phyloP scores from a whole-genome alignment of 257 asterid genomes.

The Coffea eugenioides region DNA sequence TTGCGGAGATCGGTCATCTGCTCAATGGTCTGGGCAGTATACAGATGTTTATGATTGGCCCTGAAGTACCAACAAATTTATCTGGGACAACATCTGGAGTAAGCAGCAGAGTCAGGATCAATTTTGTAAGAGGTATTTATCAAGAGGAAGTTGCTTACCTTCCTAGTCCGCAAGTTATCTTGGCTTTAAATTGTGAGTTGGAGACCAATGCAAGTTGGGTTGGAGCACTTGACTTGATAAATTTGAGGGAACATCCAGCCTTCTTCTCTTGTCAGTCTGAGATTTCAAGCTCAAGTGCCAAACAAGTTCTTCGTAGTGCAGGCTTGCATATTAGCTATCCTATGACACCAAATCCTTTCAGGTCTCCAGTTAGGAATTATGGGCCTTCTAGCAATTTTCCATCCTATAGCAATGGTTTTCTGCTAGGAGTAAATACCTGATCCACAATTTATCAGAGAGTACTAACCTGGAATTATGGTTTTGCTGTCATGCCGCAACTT shows the following conservation, averaged over 20 bases:
- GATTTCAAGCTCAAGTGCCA: constrained; percentile 28
- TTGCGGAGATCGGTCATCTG: constrained; percentile 34
- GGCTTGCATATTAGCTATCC: constrained; percentile 33
- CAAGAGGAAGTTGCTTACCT: constrained; percentile 25
- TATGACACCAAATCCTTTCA: constrained; percentile 40
- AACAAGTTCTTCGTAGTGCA: constrained; percentile 23
- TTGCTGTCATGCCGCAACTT: background rate
- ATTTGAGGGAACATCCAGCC: constrained; percentile 21
- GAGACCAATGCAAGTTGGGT: constrained; percentile 25
- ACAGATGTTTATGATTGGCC: constrained; percentile 34
- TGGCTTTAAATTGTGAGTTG: constrained; percentile 33
- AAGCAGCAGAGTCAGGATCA: constrained; percentile 26
- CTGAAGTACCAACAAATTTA: constrained; percentile 33
- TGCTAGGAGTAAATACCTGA: constrained; percentile 38
- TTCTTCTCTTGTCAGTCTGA: constrained; percentile 32
- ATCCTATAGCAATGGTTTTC: constrained; percentile 32
- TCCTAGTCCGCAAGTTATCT: constrained; percentile 22
- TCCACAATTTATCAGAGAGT: background rate
- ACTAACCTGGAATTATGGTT: background rate
- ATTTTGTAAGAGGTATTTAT: constrained; percentile 21
- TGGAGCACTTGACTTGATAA: constrained; percentile 34
- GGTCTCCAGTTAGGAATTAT: constrained; percentile 36
- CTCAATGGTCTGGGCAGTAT: constrained; percentile 29
- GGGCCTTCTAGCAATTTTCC: constrained; percentile 30
- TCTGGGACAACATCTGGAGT: constrained; percentile 30